A percentile compares a stretch with the other conserved stretches of the same genome.
These are phyloP conservation scores for Coriolopsis trogii DNA, from an alignment of 1,284 basidiomycete genomes.

Conservation along the genomic window DNA sequence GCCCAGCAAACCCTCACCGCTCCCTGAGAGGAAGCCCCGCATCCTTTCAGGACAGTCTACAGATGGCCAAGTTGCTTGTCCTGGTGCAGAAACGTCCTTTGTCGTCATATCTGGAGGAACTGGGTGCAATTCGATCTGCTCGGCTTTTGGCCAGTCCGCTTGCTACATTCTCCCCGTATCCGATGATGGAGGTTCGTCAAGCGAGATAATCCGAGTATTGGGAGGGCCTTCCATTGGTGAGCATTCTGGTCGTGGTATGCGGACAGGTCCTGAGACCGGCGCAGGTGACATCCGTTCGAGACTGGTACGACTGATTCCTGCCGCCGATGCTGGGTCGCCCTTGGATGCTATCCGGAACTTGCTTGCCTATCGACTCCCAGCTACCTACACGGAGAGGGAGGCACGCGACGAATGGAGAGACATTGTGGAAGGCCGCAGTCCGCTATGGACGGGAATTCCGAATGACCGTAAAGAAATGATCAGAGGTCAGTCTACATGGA, in stretches of 20 bases:
- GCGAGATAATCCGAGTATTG: conserved; percentile 82
- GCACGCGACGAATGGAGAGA: conserved; percentile 92
- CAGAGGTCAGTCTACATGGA: conserved; percentile 55
- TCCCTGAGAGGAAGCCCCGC: neutral
- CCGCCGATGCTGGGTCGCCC: conserved; percentile 57
- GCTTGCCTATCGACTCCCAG: conserved; percentile 81
- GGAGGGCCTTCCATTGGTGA: conserved; percentile 82
- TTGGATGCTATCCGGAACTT: conserved; percentile 74
- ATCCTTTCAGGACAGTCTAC: conserved; percentile 4
- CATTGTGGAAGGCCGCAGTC: conserved; percentile 89
- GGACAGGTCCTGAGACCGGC: neutral
- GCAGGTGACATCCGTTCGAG: conserved; percentile 85
- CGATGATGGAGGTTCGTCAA: conserved; percentile 85
- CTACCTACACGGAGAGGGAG: conserved; percentile 65
- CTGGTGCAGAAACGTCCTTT: conserved; percentile 39
- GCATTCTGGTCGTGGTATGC: conserved; percentile 9
- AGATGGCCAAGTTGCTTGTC: neutral
- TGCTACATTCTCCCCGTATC: conserved; percentile 83
- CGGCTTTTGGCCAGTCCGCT: conserved; percentile 65
- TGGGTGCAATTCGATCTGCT: conserved; percentile 79
- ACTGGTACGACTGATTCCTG: conserved; percentile 79
- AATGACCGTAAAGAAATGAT: conserved; percentile 92
- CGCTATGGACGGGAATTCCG: conserved; percentile 88
- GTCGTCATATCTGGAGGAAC: conserved; percentile 82
- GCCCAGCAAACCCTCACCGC: conserved; percentile 10